phyloP scores from a whole-genome alignment of 192 early-diverging fungal species.

The Rhizophagus sp. region DNA sequence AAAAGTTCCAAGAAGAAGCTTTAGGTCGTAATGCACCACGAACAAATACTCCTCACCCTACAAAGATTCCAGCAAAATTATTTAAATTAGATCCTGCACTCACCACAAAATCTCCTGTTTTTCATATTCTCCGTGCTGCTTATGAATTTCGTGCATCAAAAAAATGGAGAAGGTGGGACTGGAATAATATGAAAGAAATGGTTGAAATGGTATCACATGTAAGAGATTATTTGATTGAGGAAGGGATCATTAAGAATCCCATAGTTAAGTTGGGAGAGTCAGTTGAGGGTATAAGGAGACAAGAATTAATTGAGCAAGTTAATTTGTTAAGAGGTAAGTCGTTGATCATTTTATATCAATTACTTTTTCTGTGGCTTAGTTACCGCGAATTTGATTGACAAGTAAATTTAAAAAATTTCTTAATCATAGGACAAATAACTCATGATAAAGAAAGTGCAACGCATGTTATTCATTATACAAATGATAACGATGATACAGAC shows the following conservation, averaged over 20 bases:
- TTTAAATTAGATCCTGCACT: slow-evolving; percentile 42
- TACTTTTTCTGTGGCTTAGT: background rate
- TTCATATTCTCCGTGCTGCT: slow-evolving; percentile 46
- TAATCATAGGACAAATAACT: slow-evolving; percentile 34
- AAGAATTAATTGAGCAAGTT: slow-evolving; percentile 37
- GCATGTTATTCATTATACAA: slow-evolving; percentile 51
- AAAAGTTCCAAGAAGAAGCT: slow-evolving; percentile 56
- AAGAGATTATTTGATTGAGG: slow-evolving; percentile 33
- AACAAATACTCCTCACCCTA: slow-evolving; percentile 10
- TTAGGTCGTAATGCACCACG: slow-evolving; percentile 38
- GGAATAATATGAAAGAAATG: slow-evolving; percentile 36
- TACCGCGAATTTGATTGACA: background rate
- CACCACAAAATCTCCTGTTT: slow-evolving; percentile 35
- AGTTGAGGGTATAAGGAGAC: slow-evolving; percentile 32
- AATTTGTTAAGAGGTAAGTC: slow-evolving; percentile 47
- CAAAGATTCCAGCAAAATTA: slow-evolving; percentile 50
- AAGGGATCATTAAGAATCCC: slow-evolving; percentile 38
- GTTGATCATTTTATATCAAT: background rate
- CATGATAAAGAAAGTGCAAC: slow-evolving; percentile 37
- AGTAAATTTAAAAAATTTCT: background rate
- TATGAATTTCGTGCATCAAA: slow-evolving; percentile 46
- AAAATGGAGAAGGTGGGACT: slow-evolving; percentile 47
- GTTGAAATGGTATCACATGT: slow-evolving; percentile 45
- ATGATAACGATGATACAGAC: slow-evolving; percentile 48
- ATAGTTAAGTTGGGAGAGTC: slow-evolving; percentile 44